Conservation (phyloP, 495 filamentous ascomycete genomes). For the Polyplosphaeria fusca region DNA sequence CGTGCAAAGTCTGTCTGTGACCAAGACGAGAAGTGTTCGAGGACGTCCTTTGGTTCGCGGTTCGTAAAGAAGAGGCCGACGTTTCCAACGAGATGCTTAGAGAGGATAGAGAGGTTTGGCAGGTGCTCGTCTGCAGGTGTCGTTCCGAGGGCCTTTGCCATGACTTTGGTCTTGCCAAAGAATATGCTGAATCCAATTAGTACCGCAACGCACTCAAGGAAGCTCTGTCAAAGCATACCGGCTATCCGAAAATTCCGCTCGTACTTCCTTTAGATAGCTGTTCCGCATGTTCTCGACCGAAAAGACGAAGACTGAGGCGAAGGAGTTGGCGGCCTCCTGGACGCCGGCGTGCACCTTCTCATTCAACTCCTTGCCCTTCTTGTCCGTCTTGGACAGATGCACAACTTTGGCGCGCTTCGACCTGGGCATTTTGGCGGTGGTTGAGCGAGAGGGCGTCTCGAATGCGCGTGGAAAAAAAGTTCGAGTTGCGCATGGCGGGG, state of each 20-base stretch:
- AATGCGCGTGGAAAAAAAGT: conserved; percentile 9
- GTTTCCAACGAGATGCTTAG: conserved; percentile 69
- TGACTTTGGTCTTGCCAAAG: conserved; percentile 98
- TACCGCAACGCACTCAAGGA: not conserved
- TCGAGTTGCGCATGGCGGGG: conserved; percentile 14
- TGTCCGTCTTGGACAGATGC: conserved; percentile 82
- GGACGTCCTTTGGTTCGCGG: conserved; percentile 59
- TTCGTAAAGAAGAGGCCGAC: conserved; percentile 90
- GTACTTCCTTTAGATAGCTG: conserved; percentile 89
- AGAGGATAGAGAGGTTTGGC: conserved; percentile 65
- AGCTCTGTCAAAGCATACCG: conserved; percentile 59
- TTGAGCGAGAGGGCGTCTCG: not conserved
- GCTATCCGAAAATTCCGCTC: conserved; percentile 77
- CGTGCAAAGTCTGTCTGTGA: conserved; percentile 79
- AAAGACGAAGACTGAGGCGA: conserved; percentile 91
- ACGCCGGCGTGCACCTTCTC: conserved; percentile 83
- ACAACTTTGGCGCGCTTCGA: conserved; percentile 89
- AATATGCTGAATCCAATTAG: conserved; percentile 60
- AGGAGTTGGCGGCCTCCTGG: conserved; percentile 76
- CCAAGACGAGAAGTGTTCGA: conserved; percentile 64
- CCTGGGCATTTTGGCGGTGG: conserved; percentile 72
- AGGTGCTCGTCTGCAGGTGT: conserved; percentile 72
- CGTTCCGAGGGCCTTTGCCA: conserved; percentile 83
- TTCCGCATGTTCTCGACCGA: conserved; percentile 98
- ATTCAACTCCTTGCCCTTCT: conserved; percentile 90